These are phyloP conservation scores for Theileria equi DNA, from an alignment of 169 alveolate genomes.

Conservation along the genomic window DNA sequence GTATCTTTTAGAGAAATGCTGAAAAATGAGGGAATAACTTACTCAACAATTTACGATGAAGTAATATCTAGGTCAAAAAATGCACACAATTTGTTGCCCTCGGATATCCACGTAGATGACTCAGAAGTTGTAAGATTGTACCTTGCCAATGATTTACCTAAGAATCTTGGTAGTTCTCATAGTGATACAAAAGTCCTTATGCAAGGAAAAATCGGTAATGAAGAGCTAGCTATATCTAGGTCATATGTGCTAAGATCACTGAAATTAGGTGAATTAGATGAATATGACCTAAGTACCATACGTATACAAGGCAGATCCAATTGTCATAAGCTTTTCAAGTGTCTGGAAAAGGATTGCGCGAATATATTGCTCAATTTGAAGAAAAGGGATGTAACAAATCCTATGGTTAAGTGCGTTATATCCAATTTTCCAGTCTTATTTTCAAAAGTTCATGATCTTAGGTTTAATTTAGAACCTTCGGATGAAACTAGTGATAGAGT, in stretches of 20 bases:
- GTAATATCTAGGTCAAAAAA: neutral
- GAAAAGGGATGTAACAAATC: neutral
- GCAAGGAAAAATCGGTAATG: neutral
- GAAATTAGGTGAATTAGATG: conserved; percentile 41
- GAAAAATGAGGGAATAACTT: conserved; percentile 20
- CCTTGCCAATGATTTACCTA: neutral
- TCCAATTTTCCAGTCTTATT: conserved; percentile 48
- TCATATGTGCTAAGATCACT: conserved; percentile 32
- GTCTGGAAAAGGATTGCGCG: conserved; percentile 14
- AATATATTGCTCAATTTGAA: conserved; percentile 14
- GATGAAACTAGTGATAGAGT: neutral
- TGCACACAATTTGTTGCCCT: neutral
- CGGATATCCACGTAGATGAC: neutral
- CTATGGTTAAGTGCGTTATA: conserved; percentile 14
- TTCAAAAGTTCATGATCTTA: conserved; percentile 43
- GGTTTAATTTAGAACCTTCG: conserved; percentile 1
- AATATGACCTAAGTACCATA: conserved; percentile 39
- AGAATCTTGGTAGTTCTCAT: neutral
- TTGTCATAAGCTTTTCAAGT: conserved; percentile 29
- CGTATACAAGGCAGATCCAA: conserved; percentile 19
- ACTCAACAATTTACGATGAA: conserved; percentile 26
- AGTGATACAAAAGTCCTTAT: neutral
- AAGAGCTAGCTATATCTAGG: neutral
- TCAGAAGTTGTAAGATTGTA: conserved; percentile 2
- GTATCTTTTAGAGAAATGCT: conserved; percentile 21